These are phyloP conservation scores for Astrephomene gubernaculifera DNA, from an alignment of 139 green algal genomes.

Conservation along the genomic window DNA sequence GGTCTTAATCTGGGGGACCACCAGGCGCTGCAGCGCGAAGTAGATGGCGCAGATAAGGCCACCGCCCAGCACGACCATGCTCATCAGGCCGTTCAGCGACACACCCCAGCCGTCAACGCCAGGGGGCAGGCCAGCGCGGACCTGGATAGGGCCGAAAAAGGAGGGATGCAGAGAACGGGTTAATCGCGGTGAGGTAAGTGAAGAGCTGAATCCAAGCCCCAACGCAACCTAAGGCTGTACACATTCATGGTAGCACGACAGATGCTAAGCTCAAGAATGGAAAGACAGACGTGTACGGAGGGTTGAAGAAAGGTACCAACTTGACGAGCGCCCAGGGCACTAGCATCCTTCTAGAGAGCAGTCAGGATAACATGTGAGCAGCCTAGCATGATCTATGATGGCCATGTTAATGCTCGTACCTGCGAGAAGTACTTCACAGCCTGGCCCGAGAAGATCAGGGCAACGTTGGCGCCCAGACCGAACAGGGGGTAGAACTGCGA, in stretches of 20 bases:
- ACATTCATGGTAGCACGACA: no score
- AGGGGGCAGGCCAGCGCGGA: constrained; percentile 89
- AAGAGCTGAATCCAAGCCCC: no score
- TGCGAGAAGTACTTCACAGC: constrained; percentile 98
- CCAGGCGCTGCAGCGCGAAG: constrained; percentile 86
- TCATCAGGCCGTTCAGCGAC: constrained; percentile 97
- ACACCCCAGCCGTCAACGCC: constrained; percentile 97
- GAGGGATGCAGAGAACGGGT: neutral
- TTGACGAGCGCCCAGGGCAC: no score
- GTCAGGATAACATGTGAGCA: no score
- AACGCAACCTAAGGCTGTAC: no score
- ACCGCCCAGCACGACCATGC: constrained; percentile 94
- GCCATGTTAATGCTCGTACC: constrained; percentile 48
- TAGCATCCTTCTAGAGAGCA: no score
- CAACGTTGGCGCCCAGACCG: constrained; percentile 97
- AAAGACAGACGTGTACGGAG: no score
- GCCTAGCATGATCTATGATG: neutral
- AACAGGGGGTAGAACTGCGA: constrained; percentile 99
- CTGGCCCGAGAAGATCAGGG: constrained; percentile 97
- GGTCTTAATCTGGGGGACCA: constrained; percentile 83
- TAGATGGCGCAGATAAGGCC: constrained; percentile 88
- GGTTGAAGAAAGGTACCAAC: no score
- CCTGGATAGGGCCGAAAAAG: constrained; percentile 45
- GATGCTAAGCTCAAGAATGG: no score
- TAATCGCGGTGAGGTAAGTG: no score